Conservation (phyloP, 2,329 filamentous ascomycete species). For the Phialocephala sp. region DNA sequence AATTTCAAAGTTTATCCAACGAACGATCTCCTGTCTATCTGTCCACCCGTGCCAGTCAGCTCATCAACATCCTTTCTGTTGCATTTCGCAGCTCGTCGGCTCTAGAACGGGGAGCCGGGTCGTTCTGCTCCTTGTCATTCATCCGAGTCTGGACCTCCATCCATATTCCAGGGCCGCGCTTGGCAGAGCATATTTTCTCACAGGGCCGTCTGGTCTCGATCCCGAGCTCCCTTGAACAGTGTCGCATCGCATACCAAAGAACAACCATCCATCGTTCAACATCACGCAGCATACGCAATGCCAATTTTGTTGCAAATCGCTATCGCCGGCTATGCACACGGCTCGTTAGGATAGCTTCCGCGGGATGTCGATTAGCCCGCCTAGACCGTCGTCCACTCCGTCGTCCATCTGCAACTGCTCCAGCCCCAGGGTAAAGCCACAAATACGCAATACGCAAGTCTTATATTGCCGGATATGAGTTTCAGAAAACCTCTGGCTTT, state of each 20-base stretch:
- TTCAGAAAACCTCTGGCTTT: not conserved
- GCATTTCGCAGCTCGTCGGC: not conserved
- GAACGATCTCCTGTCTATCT: not conserved
- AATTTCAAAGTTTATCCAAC: not conserved
- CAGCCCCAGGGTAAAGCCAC: not conserved
- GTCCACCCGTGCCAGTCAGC: not conserved
- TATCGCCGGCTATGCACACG: slow-evolving; percentile 1
- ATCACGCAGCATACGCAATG: not conserved
- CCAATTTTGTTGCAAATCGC: not conserved
- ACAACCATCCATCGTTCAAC: not conserved
- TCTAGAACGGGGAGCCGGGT: not conserved
- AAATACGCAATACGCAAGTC: not conserved
- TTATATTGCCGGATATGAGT: not conserved
- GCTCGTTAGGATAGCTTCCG: not conserved
- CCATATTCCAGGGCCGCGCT: not conserved
- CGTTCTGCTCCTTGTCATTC: not conserved
- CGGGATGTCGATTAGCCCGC: not conserved
- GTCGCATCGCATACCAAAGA: not conserved
- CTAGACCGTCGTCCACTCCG: not conserved
- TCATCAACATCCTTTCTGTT: not conserved
- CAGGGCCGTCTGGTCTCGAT: not conserved
- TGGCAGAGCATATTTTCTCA: not conserved
- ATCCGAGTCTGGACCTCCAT: not conserved
- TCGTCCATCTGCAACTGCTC: not conserved
- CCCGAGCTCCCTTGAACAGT: not conserved